Evolutionary conservation across 2,329 filamentous ascomycete species (phyloP).

Genomic region (Aspergillus calidoustus): DNA sequence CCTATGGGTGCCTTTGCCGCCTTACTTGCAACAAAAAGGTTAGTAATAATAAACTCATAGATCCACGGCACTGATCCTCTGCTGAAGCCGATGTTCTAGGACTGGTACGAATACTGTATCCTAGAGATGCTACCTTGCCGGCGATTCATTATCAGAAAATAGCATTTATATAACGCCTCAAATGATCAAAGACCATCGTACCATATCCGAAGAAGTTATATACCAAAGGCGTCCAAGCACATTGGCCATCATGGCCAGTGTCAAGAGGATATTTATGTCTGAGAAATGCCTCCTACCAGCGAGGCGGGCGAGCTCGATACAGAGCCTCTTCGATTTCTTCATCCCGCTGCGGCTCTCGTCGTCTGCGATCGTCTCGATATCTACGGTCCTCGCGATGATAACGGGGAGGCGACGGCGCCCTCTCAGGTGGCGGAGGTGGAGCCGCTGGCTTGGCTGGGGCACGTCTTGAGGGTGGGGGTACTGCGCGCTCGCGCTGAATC

Average conservation of each 20-base stretch:
- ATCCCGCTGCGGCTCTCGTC: not conserved
- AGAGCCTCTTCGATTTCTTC: not conserved
- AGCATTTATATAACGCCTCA: not conserved
- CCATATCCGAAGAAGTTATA: not conserved
- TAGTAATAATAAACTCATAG: too few relatives aligned
- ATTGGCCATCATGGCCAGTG: not conserved
- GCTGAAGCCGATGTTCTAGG: too few relatives aligned
- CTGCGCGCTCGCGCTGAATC: slow-evolving; percentile 55
- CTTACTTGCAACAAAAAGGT: too few relatives aligned
- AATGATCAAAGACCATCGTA: not conserved
- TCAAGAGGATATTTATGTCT: not conserved
- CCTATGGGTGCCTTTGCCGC: too few relatives aligned
- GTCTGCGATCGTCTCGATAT: slow-evolving; percentile 23
- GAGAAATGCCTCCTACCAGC: slow-evolving; percentile 5
- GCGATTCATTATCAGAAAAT: not conserved
- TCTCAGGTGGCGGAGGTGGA: slow-evolving; percentile 23
- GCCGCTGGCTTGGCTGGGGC: slow-evolving; percentile 15
- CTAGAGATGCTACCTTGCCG: not conserved
- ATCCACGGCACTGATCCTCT: too few relatives aligned
- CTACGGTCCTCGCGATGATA: slow-evolving; percentile 10
- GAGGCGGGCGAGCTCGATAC: not conserved
- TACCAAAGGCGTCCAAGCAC: not conserved
- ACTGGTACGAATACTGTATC: too few relatives aligned
- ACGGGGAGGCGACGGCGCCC: slow-evolving; percentile 25
- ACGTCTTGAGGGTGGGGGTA: slow-evolving; percentile 27